These are phyloP conservation scores for Barnettozyma californica DNA, from an alignment of 805 yeast species.

Conservation along the genomic window DNA sequence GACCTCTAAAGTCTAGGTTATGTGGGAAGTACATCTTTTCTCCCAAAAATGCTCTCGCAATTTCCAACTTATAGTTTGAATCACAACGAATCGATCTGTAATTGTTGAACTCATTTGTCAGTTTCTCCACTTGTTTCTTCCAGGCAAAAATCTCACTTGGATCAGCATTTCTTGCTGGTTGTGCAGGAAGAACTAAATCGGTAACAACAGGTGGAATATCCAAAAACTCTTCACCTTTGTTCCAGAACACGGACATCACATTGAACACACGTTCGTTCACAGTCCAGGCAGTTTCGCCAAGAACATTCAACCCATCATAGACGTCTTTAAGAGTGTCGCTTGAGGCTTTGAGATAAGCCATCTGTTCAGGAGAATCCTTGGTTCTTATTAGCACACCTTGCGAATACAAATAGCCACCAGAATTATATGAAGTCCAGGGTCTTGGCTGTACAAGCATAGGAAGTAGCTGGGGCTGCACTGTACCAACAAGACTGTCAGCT, in stretches of 20 bases:
- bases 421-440: slow-evolving; percentile 77
- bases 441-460: slow-evolving; percentile 93
- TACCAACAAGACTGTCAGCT: slow-evolving; percentile 55
- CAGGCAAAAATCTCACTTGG: slow-evolving; percentile 68
- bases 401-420: slow-evolving; percentile 79
- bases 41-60: slow-evolving; percentile 88
- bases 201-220: slow-evolving; percentile 62
- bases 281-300: slow-evolving; percentile 91
- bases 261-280: slow-evolving; percentile 68
- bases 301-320: slow-evolving; percentile 74
- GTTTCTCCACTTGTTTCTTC: slow-evolving; percentile 52
- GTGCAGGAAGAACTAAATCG: slow-evolving; percentile 43
- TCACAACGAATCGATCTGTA: slow-evolving; percentile 89
- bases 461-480: slow-evolving; percentile 77
- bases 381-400: slow-evolving; percentile 65
- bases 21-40: slow-evolving; percentile 77
- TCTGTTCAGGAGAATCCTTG: slow-evolving; percentile 82
- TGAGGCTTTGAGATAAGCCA: slow-evolving; percentile 84
- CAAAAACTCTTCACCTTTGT: slow-evolving; percentile 67
- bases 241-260: slow-evolving; percentile 78
- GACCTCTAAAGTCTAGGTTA: slow-evolving; percentile 75
- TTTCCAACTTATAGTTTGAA: slow-evolving; percentile 86
- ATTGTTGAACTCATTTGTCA: slow-evolving; percentile 56
- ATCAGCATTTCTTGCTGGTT: slow-evolving; percentile 62
- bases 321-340: slow-evolving; percentile 62